Evolutionary conservation across 768 basidiomycete genomes (phyloP), one percentile per base, ranked within the genome.

Genomic region (Lentinula detonsa): DNA sequence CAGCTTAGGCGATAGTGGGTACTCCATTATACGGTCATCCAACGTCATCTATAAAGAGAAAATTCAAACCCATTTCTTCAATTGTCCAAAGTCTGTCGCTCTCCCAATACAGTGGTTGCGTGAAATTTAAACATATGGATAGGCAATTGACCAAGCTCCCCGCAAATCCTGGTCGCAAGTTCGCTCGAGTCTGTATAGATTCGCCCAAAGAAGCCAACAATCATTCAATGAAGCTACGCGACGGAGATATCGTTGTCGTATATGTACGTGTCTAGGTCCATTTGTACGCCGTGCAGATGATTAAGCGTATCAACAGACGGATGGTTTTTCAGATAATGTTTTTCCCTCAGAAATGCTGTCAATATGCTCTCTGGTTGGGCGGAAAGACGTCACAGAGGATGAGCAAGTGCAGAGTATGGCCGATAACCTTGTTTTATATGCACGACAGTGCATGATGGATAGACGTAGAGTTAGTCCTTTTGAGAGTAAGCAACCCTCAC

Each of bases 1-100:
- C 60, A 91, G 89, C 69, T 75, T 91, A 65, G 89, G 89, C n/a
- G 89, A 91, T 70, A 91, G 89, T 61, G 89, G 89, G 6, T 91
- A 84, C 69, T 77, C 82, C 63, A 84, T 91, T 50, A 82, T 90
- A 61, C 85, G 90, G 39, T 82, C 85, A 15, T 85, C 86, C 28
- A 77, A 84, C 13, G 76, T 91, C 33, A 74, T 87, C 48, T 77
- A 91, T 69, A 78, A 74, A 42, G 76, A 79, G 64, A 73, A 71
- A 35, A 63, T 78, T 1, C 82, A 83, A 68, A 81, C 82, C 1
- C 83, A 83, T 64, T 82, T 75, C 60, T 83, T 84, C 67, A 84
- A 84, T 65, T 83, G 81, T 63, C 83, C 83, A 63, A 78, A 76
- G 82, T 82, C 58, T 60, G 70, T 70, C 51, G 34, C 53, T 55